Base-by-base conservation (phyloP, 1,284 basidiomycete genomes). In the Sporisorium reilianum region DNA sequence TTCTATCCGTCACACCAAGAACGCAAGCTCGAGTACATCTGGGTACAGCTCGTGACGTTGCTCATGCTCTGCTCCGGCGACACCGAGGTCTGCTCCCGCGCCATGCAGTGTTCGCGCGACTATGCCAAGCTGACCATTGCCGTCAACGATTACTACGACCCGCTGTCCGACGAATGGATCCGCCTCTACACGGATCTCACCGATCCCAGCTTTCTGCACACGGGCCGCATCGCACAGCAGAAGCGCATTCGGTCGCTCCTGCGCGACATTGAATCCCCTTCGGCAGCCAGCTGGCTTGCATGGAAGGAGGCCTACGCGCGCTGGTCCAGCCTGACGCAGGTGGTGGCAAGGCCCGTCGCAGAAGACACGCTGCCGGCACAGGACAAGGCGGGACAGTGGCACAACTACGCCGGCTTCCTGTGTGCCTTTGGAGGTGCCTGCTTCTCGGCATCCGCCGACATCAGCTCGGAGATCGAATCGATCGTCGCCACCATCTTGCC, bases 331-430 rank as follows among this genome's bases (percentile, higher is more conserved):
- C 83, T 92, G 32, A 82, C 80, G 12, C 69, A 64, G 50, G 41
- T 80, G 11, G 77, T 79, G 18, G 73, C 63, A 20, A 38, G 66
- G 12, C 46, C 67, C 52, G 40, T 65, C 11, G 77, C 93, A 90
- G 92, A 94, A 20, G 89, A 90, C 68, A 89, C 90, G 16, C 51
- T 59, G 20, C 55, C 68, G 4, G 74, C 70, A 10, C 78, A 80
- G 55, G 78, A 80, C 34, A 80, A 77, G 60, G 80, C 80, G 3
- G 79, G 78, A 1, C 79, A 94, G 75, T 97, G 94, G 94, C 91
- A 94, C 80, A 94, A 96, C 83, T 87, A 94, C 23, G 91, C 92
- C 0, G 87, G 93, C 28, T 93, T 93, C 84, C 86, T 96, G 44
- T 90, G 92, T 18, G 89, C 92, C 1, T 89, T 92, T 26, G 90